Conservation (phyloP, 495 filamentous ascomycete species). For the Annulohypoxylon stygium region DNA sequence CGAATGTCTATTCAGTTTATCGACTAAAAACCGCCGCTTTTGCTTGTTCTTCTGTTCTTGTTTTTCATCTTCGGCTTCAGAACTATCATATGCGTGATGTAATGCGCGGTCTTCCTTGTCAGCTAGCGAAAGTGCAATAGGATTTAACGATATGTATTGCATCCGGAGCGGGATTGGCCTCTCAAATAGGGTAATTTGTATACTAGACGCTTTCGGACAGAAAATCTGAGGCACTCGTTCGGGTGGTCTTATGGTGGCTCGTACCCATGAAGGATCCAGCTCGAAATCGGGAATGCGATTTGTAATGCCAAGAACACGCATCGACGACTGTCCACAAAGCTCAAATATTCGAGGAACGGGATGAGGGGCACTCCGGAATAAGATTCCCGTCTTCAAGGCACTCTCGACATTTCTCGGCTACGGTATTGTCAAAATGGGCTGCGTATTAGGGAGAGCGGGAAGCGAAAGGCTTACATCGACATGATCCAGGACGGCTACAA, state of each 20-base stretch:
- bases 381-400: slow-evolving; percentile 84
- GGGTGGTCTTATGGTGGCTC: slow-evolving; percentile 70
- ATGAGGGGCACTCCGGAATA: slow-evolving; percentile 86
- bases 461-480: slow-evolving; percentile 76
- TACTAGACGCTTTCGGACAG: slow-evolving; percentile 74
- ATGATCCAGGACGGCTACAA: slow-evolving; percentile 88
- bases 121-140: slow-evolving; percentile 87
- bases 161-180: slow-evolving; percentile 87
- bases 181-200: slow-evolving; percentile 92
- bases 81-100: slow-evolving; percentile 56
- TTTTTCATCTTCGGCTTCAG: slow-evolving; percentile 74
- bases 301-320: slow-evolving; percentile 87
- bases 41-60: slow-evolving; percentile 66
- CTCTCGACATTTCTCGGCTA: slow-evolving; percentile 81
- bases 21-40: slow-evolving; percentile 73
- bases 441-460: neutral
- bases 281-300: slow-evolving; percentile 68
- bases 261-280: slow-evolving; percentile 78
- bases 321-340: slow-evolving; percentile 82
- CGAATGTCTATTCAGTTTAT: slow-evolving; percentile 90
- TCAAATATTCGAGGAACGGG: slow-evolving; percentile 83
- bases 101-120: slow-evolving; percentile 71
- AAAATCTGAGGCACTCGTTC: slow-evolving; percentile 76
- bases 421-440: slow-evolving; percentile 23
- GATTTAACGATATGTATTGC: slow-evolving; percentile 95